These are phyloP conservation scores for Datura wrightii DNA, from an alignment of 257 asterid species.

Conservation along the genomic window DNA sequence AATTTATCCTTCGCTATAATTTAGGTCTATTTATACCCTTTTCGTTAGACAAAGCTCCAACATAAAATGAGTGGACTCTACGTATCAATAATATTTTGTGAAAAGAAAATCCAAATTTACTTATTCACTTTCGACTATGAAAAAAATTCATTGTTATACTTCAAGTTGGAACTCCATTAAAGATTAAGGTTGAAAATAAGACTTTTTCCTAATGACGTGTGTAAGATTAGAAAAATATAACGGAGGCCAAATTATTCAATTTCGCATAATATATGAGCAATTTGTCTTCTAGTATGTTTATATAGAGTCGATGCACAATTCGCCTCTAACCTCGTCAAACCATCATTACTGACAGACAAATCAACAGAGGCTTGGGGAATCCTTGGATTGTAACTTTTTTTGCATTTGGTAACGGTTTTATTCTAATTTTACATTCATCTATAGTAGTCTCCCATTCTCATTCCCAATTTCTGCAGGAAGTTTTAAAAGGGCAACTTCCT, in stretches of 20 bases:
- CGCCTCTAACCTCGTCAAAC: constrained; percentile 58
- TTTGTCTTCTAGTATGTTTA: not conserved
- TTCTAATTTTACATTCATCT: constrained; percentile 95
- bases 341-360: constrained; percentile 66
- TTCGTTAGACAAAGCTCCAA: not conserved
- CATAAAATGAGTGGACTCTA: not conserved
- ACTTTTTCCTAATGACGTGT: not conserved
- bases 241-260: not conserved
- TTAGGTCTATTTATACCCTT: not conserved
- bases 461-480: constrained; percentile 99
- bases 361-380: constrained; percentile 55
- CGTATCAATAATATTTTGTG: not conserved
- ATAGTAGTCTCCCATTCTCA: constrained; percentile 96
- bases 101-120: not conserved
- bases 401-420: constrained; percentile 80
- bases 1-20: not conserved
- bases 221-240: not conserved
- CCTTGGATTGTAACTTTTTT: constrained; percentile 55
- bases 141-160: not conserved
- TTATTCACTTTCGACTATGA: not conserved
- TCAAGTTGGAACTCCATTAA: not conserved
- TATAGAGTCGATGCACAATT: not conserved
- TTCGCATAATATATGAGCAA: not conserved
- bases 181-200: not conserved
- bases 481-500: constrained; percentile 73